These are phyloP conservation scores for Colletotrichum tanaceti DNA, from an alignment of 2,329 filamentous ascomycete genomes.

Conservation along the genomic window DNA sequence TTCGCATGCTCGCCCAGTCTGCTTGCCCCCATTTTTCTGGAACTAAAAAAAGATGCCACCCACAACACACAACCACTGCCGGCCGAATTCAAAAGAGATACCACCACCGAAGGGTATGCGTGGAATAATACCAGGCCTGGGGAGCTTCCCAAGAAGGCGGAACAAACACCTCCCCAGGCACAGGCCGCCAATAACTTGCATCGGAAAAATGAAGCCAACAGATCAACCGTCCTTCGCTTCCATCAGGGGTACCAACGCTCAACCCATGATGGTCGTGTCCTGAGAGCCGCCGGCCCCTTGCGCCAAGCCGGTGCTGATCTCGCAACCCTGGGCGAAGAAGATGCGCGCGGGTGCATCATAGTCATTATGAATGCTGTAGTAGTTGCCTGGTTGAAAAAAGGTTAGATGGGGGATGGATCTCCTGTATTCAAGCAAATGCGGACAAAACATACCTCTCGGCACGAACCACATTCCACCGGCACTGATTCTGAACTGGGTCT, in stretches of 20 bases:
- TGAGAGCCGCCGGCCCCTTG: conserved; percentile 20
- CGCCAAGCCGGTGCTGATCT: conserved; percentile 49
- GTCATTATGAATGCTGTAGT: conserved; percentile 90
- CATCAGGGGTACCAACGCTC: neutral
- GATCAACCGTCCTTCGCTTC: neutral
- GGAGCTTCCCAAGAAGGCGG: neutral
- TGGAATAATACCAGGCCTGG: no score
- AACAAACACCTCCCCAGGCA: neutral
- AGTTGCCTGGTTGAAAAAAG: conserved; percentile 81
- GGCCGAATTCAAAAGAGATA: neutral
- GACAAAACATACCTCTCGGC: conserved; percentile 78
- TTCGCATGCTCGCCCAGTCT: neutral
- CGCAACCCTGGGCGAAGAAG: conserved; percentile 93
- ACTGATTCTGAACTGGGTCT: conserved; percentile 82
- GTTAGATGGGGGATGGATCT: conserved; percentile 9
- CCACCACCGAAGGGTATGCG: neutral
- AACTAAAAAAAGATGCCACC: neutral
- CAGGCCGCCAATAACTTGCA: neutral
- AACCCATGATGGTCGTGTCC: conserved; percentile 37
- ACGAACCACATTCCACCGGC: conserved; percentile 95
- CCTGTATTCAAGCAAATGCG: neutral
- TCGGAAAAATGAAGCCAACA: neutral
- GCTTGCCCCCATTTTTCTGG: neutral
- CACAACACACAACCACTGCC: neutral
- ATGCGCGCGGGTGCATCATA: conserved; percentile 77